phyloP scores from a whole-genome alignment of 805 yeast species.

The Candida stauntonica region DNA sequence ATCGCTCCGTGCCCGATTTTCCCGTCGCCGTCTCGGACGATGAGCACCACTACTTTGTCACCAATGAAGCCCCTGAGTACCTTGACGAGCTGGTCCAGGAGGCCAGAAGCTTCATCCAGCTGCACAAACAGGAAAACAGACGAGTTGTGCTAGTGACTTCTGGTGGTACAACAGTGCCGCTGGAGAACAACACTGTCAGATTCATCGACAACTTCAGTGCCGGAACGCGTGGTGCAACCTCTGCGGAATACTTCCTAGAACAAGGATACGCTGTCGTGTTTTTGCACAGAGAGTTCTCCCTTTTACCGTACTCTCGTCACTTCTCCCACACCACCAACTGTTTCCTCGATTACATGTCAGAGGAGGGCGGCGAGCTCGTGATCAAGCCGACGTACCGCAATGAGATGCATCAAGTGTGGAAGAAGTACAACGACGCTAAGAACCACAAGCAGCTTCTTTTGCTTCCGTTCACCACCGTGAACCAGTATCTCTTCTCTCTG shows the following conservation, averaged over 20 bases:
- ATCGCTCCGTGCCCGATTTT: constrained; percentile 66
- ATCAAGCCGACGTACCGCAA: constrained; percentile 57
- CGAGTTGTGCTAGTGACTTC: constrained; percentile 81
- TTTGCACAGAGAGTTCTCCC: constrained; percentile 85
- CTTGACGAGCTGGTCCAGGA: constrained; percentile 55
- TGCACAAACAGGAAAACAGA: constrained; percentile 40
- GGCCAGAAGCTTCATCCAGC: constrained; percentile 55
- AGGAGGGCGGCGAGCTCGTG: constrained; percentile 44
- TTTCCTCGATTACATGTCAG: constrained; percentile 77
- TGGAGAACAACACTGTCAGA: constrained; percentile 94
- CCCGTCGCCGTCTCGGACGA: constrained; percentile 70
- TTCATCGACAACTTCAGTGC: constrained; percentile 97
- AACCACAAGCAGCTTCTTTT: constrained; percentile 38
- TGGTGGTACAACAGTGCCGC: constrained; percentile 97
- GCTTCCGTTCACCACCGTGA: constrained; percentile 91
- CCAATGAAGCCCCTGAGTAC: constrained; percentile 71
- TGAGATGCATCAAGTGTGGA: constrained; percentile 55
- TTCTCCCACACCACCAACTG: constrained; percentile 81
- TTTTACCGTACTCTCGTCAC: constrained; percentile 89
- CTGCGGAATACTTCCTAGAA: constrained; percentile 86
- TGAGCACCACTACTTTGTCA: constrained; percentile 71
- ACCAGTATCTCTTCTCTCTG: constrained; percentile 86
- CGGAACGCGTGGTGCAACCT: constrained; percentile 96
- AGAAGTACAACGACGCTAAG: constrained; percentile 43
- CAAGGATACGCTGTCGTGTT: constrained; percentile 90